Evolutionary conservation across 2,329 filamentous ascomycete species (phyloP).

Genomic region (Cyphellophora attinorum): DNA sequence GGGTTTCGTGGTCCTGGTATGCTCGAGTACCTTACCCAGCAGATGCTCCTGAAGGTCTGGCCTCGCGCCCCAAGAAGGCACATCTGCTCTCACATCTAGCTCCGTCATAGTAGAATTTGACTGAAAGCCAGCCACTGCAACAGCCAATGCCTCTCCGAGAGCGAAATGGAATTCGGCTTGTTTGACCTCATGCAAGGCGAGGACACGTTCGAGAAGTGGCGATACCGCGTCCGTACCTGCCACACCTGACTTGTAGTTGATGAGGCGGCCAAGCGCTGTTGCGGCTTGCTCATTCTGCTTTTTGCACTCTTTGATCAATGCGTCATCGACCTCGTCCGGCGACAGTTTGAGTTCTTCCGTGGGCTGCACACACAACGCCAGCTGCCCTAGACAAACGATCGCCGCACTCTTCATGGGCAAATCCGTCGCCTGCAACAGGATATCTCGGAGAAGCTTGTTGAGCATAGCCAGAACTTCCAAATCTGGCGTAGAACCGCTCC

Average conservation of each 20-base stretch:
- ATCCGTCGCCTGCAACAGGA: not conserved
- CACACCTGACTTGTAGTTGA: constrained; percentile 33
- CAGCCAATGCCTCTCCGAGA: constrained; percentile 78
- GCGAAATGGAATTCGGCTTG: constrained; percentile 84
- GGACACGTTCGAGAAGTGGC: constrained; percentile 57
- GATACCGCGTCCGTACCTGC: constrained; percentile 22
- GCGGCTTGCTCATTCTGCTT: constrained; percentile 76
- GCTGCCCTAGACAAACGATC: not conserved
- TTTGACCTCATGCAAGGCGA: constrained; percentile 71
- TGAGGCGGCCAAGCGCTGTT: constrained; percentile 63
- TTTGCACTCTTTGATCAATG: constrained; percentile 60
- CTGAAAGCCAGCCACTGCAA: constrained; percentile 69
- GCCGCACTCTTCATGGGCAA: not conserved
- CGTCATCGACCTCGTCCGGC: constrained; percentile 45
- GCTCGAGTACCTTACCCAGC: constrained; percentile 62
- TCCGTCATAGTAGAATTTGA: constrained; percentile 68
- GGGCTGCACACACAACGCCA: not conserved
- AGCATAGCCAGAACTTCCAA: constrained; percentile 18
- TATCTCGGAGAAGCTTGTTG: not conserved
- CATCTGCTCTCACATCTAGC: constrained; percentile 59
- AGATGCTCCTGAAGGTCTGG: constrained; percentile 27
- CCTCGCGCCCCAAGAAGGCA: constrained; percentile 22
- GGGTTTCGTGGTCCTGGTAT: constrained; percentile 79
- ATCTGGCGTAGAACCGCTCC: constrained; percentile 27
- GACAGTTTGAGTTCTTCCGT: not conserved